Conservation (phyloP, 2,329 filamentous ascomycete genomes). For the Hypoxylon sp. region DNA sequence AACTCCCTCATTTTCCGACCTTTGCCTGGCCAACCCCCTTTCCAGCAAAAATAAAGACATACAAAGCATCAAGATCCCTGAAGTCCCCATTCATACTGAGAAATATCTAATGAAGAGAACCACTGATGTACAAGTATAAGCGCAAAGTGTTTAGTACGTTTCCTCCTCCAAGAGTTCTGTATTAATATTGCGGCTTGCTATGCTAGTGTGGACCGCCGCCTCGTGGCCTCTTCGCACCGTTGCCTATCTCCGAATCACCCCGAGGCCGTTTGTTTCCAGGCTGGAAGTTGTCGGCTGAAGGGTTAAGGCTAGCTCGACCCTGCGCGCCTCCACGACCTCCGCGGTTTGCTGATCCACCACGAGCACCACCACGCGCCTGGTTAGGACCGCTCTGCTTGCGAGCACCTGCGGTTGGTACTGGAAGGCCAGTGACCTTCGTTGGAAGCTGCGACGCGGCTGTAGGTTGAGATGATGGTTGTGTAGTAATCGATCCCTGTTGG, state of each 20-base stretch:
- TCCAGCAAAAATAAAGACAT: constrained; percentile 20
- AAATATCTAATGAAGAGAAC: constrained; percentile 5
- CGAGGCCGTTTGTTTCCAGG: constrained; percentile 69
- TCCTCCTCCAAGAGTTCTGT: not conserved
- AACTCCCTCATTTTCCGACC: constrained; percentile 35
- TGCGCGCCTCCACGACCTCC: constrained; percentile 58
- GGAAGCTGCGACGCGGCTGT: constrained; percentile 53
- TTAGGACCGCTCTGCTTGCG: constrained; percentile 51
- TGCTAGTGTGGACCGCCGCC: constrained; percentile 52
- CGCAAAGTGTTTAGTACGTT: constrained; percentile 8
- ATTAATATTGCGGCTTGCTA: constrained; percentile 26
- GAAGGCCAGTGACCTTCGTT: constrained; percentile 56
- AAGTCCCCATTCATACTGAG: not conserved
- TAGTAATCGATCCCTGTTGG: constrained; percentile 29
- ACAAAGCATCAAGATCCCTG: constrained; percentile 2
- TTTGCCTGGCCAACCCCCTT: constrained; percentile 26
- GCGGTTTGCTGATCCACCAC: constrained; percentile 57
- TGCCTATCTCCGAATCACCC: constrained; percentile 61
- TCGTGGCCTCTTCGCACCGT: constrained; percentile 58
- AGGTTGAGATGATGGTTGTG: constrained; percentile 42
- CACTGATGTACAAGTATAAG: constrained; percentile 9
- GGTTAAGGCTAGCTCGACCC: constrained; percentile 61
- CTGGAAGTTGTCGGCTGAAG: constrained; percentile 67
- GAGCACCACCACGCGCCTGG: constrained; percentile 51
- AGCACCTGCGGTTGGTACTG: constrained; percentile 56